phyloP scores from a whole-genome alignment of 2,329 filamentous ascomycete genomes.

The Orbilia javanica region DNA sequence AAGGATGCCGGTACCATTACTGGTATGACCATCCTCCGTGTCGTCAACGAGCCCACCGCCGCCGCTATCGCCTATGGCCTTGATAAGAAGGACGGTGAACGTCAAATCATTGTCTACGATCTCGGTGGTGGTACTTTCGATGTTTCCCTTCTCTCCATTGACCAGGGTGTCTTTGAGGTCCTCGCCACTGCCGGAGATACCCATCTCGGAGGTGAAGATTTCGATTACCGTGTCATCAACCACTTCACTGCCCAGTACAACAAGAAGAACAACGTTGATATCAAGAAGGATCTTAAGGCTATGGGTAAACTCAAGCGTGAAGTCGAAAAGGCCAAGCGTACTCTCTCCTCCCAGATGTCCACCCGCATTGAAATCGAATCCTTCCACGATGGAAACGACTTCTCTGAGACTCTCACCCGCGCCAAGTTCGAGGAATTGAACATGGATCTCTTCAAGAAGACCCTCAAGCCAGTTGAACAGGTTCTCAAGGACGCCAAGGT shows the following conservation, averaged over 20 bases:
- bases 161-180: conserved; percentile 93
- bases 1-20: conserved; percentile 94
- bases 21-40: conserved; percentile 93
- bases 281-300: conserved; percentile 94
- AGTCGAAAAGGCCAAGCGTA: conserved; percentile 99
- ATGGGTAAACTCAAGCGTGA: conserved; percentile 99
- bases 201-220: conserved; percentile 97
- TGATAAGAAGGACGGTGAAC: conserved; percentile 84
- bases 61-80: conserved; percentile 95
- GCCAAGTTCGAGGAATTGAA: conserved; percentile 99
- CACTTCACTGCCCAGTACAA: conserved; percentile 98
- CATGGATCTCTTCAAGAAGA: conserved; percentile 99
- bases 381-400: conserved; percentile 96
- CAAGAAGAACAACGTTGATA: conserved; percentile 94
- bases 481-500: conserved; percentile 98
- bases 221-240: conserved; percentile 97
- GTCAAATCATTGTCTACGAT: conserved; percentile 93
- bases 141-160: conserved; percentile 91
- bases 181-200: conserved; percentile 95
- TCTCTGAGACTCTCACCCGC: conserved; percentile 96
- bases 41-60: conserved; percentile 96
- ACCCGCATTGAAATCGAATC: conserved; percentile 96
- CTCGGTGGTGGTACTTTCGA: conserved; percentile 94
- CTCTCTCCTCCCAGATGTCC: conserved; percentile 92
- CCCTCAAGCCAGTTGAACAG: conserved; percentile 97